A percentile compares a stretch with the other conserved stretches of the same genome.
phyloP scores from a whole-genome alignment of 2,329 filamentous ascomycete genomes.

The Lasiodiplodia gonubiensis region DNA sequence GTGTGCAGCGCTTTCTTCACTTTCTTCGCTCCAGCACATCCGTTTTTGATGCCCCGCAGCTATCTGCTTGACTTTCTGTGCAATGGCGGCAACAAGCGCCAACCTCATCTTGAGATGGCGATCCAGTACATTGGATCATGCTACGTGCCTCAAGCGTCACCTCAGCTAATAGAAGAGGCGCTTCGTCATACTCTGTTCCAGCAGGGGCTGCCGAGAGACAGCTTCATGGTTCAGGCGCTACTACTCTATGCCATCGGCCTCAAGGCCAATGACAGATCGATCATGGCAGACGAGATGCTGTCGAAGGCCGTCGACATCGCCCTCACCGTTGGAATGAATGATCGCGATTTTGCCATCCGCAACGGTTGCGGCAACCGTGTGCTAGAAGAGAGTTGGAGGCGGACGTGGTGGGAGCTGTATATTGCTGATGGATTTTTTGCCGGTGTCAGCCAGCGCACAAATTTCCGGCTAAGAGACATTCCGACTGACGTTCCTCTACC shows the following conservation, averaged over 20 bases:
- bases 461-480: conserved; percentile 72
- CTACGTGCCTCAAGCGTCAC: conserved; percentile 55
- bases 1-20: conserved; percentile 56
- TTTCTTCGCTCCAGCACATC: conserved; percentile 60
- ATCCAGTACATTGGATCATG: conserved; percentile 63
- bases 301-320: conserved; percentile 72
- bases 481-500: conserved; percentile 73
- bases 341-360: conserved; percentile 66
- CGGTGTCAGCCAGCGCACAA: conserved; percentile 75
- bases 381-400: conserved; percentile 80
- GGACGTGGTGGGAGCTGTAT: conserved; percentile 90
- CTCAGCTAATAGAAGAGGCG: conserved; percentile 52
- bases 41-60: conserved; percentile 59
- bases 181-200: conserved; percentile 41
- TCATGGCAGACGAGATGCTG: conserved; percentile 71
- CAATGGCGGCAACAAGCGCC: conserved; percentile 38
- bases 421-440: conserved; percentile 85
- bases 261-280: conserved; percentile 75
- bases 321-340: conserved; percentile 77
- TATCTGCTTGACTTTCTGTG: conserved; percentile 49
- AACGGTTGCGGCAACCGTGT: conserved; percentile 70
- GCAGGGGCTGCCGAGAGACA: conserved; percentile 42
- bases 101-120: conserved; percentile 57
- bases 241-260: conserved; percentile 77
- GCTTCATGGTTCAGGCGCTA: conserved; percentile 75